Base-by-base conservation (phyloP, 108 stramenopile species). In the Parietichytrium sp. region DNA sequence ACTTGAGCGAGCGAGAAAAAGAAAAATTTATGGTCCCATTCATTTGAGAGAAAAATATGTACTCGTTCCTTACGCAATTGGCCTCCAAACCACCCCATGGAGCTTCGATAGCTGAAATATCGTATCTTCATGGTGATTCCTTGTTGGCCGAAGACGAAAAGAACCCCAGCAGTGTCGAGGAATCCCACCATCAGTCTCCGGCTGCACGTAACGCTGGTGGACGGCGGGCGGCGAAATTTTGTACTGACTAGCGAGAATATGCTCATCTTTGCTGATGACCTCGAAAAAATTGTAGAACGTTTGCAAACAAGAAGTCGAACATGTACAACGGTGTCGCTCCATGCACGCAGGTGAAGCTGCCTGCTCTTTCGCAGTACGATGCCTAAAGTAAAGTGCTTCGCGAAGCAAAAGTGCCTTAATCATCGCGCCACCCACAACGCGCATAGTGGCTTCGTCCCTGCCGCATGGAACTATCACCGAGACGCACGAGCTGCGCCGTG, bases 241-340 rank as follows among this genome's bases (percentile, higher is more conserved):
- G 42, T 72, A 72, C 61, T 72, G 61, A 27, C 61, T 72, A 23
- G 61, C 61, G 20, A 72, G 61, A 6, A 45, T 10, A 25, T 72
- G 61, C 61, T 72, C 61, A 42, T 72, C 61, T 33, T 42, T 33
- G 20, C 61, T 72, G 33, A 72, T n/a, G 33, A 72, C 3, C 1
- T 72, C 61, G 3, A 72, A 72, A 2, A 72, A 72, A 16, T 72
- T 42, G 42, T 72, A 72, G 42, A 72, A 72, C n/a, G n/a, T n/a
- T n/a, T n/a, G n/a, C n/a, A n/a, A n/a, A n/a, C n/a, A n/a, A n/a
- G n/a, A n/a, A n/a, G n/a, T n/a, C n/a, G n/a, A n/a, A n/a, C n/a
- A n/a, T n/a, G n/a, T n/a, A n/a, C n/a, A n/a, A n/a, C n/a, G n/a
- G n/a, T n/a, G n/a, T 33, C 61, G 61, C 10, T 33, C 33, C 23